phyloP scores from a whole-genome alignment of 805 yeast genomes.

The Starmera quercuum region DNA sequence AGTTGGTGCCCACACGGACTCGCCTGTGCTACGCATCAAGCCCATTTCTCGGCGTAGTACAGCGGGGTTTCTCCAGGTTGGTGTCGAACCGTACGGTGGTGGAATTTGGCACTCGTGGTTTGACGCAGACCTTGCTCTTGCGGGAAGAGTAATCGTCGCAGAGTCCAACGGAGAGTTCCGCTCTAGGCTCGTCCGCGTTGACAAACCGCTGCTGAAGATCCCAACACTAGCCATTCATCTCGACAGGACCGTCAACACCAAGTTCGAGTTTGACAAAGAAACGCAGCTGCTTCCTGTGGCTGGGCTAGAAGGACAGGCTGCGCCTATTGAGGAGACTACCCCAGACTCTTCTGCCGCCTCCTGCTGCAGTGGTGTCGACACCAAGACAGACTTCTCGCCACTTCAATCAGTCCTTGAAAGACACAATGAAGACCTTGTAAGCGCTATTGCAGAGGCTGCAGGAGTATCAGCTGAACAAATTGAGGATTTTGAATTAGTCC shows the following conservation, averaged over 20 bases:
- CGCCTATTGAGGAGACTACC: slow-evolving; percentile 10
- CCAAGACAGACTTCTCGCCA: slow-evolving; percentile 53
- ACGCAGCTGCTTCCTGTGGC: slow-evolving; percentile 81
- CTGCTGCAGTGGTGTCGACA: slow-evolving; percentile 42
- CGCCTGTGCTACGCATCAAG: slow-evolving; percentile 83
- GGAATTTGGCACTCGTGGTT: slow-evolving; percentile 97
- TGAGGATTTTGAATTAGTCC: slow-evolving; percentile 83
- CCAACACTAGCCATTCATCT: slow-evolving; percentile 94
- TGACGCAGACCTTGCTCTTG: slow-evolving; percentile 85
- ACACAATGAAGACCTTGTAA: slow-evolving; percentile 68
- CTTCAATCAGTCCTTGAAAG: slow-evolving; percentile 59
- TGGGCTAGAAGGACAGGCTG: slow-evolving; percentile 46
- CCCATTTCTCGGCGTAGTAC: slow-evolving; percentile 66
- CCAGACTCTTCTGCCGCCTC: slow-evolving; percentile 16
- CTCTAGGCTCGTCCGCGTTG: slow-evolving; percentile 69
- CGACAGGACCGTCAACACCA: slow-evolving; percentile 64
- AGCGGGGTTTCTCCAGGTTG: slow-evolving; percentile 82
- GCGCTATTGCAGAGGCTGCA: slow-evolving; percentile 60
- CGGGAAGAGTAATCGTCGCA: slow-evolving; percentile 80
- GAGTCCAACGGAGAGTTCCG: slow-evolving; percentile 37
- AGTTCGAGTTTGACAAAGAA: slow-evolving; percentile 87
- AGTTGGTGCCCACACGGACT: slow-evolving; percentile 95
- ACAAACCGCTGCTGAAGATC: slow-evolving; percentile 79
- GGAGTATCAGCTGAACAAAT: slow-evolving; percentile 45
- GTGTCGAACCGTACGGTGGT: slow-evolving; percentile 94